Evolutionary conservation across 2,329 filamentous ascomycete species (phyloP), one percentile per base, ranked within the genome.

Genomic region (Botrytis fragariae): DNA sequence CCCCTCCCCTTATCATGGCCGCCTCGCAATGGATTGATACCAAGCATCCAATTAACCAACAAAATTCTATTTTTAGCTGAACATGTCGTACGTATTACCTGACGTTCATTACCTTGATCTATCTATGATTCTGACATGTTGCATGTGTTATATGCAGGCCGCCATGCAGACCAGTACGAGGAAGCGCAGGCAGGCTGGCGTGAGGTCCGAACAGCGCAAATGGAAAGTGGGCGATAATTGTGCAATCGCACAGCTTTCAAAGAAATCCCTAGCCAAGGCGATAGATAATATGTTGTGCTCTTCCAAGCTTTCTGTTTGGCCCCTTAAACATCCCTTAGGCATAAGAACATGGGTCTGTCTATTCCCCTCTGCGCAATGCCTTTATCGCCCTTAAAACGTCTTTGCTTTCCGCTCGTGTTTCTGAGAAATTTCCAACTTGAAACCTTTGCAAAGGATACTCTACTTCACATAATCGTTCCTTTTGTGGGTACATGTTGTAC

Each of bases 391-490:
- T 32, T 59, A 22, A 69, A 57, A 42, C 25, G 12, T 54, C 25
- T 35, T 54, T 68, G 35, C 48, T 54, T 42, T 68, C 35, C 64
- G 45, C 32, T 51, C 44, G 8, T 42, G 64, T 68, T 39, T 54
- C 48, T 54, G 16, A 57, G 48, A 39, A 48, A 65, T 48, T 67
- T 68, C 35, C 45, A 68, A 42, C 35, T 39, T 62, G 3, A 62
- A 62, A 39, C 32, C 51, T 54, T 16, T 29, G 18, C 51, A n/a
- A 54, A 54, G 51, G 25, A 54, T 29, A 54, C 12, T 39, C 12
- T n/a, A 32, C 42, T n/a, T 22, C 35, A 44, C 22, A 42, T 69
- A 69, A 57, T 69, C 65, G 65, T 69, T 69, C 65, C 65, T 69
- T 59, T 68, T 68, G 65, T 68, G 65, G 65, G 48, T 42, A 68